Conservation (phyloP, 2,329 filamentous ascomycete genomes). For the Colletotrichum navitas region DNA sequence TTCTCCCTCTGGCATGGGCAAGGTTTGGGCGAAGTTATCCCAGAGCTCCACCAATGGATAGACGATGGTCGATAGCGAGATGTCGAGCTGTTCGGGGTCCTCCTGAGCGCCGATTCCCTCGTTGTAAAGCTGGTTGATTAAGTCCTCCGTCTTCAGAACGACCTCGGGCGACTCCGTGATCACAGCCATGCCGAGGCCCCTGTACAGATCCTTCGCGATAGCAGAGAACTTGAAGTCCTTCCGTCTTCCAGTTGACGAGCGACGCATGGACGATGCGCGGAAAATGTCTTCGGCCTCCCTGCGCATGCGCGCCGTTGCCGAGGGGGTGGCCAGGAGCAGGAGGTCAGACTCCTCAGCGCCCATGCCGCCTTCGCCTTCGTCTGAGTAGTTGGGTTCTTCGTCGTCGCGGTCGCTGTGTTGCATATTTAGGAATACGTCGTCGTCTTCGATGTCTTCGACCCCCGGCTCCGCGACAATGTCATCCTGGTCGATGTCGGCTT, state of each 20-base stretch:
- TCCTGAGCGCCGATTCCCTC: constrained; percentile 70
- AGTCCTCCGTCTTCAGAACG: constrained; percentile 80
- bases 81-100: constrained; percentile 67
- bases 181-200: constrained; percentile 66
- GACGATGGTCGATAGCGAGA: constrained; percentile 67
- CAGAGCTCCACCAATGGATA: constrained; percentile 67
- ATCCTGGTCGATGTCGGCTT: constrained; percentile 51
- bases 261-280: constrained; percentile 63
- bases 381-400: constrained; percentile 29
- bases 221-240: constrained; percentile 74
- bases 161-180: constrained; percentile 79
- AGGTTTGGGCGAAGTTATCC: constrained; percentile 64
- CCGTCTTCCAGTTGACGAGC: constrained; percentile 57
- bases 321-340: constrained; percentile 68
- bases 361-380: constrained; percentile 46
- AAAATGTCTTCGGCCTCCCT: constrained; percentile 69
- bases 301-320: constrained; percentile 65
- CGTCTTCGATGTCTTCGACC: constrained; percentile 56
- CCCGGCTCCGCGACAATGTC: constrained; percentile 54
- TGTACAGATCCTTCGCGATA: constrained; percentile 79
- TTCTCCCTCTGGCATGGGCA: constrained; percentile 64
- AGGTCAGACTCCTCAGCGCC: constrained; percentile 61
- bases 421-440: constrained; percentile 66
- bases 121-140: constrained; percentile 75
- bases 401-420: constrained; percentile 51